Evolutionary conservation across 805 yeast species (phyloP).

Genomic region (Candida montana): DNA sequence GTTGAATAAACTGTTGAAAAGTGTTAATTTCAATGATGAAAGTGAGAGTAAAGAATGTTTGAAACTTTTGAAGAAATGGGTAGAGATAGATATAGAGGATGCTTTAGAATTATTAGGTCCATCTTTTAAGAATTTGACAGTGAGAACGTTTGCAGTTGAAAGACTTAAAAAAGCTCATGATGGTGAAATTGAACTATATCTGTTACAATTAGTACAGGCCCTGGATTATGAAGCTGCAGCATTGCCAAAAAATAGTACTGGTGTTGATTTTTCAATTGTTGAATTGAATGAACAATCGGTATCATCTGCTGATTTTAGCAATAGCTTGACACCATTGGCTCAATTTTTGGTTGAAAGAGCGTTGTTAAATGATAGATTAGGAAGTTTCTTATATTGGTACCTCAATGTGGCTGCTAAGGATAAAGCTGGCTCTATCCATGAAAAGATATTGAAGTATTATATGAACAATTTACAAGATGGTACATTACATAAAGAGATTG

Average conservation of each 20-base stretch:
- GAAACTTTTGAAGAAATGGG: constrained; percentile 63
- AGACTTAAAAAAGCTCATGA: constrained; percentile 73
- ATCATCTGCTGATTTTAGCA: constrained; percentile 18
- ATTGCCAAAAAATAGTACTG: constrained; percentile 6
- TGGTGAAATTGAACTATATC: constrained; percentile 71
- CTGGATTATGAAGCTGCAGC: constrained; percentile 61
- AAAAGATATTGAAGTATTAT: constrained; percentile 43
- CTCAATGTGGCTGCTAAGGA: constrained; percentile 84
- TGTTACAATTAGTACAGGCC: constrained; percentile 89
- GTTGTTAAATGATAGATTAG: constrained; percentile 56
- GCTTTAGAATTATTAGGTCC: constrained; percentile 83
- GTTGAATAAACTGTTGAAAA: constrained; percentile 76
- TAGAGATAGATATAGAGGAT: constrained; percentile 75
- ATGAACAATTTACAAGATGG: constrained; percentile 28
- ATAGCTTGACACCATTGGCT: constrained; percentile 54
- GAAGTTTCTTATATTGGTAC: constrained; percentile 88
- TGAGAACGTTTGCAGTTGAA: constrained; percentile 84
- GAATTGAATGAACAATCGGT: constrained; percentile 25
- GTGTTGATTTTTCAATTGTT: constrained; percentile 35
- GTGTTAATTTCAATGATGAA: constrained; percentile 85
- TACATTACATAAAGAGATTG: constrained; percentile 52
- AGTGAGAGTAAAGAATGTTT: constrained; percentile 75
- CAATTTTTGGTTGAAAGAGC: constrained; percentile 73
- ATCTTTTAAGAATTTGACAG: constrained; percentile 63
- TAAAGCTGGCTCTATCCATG: constrained; percentile 39